A percentile compares a stretch with the other conserved stretches of the same genome.
Evolutionary conservation across 1,284 basidiomycete genomes (phyloP).

Genomic region (Cryptococcus sp.): DNA sequence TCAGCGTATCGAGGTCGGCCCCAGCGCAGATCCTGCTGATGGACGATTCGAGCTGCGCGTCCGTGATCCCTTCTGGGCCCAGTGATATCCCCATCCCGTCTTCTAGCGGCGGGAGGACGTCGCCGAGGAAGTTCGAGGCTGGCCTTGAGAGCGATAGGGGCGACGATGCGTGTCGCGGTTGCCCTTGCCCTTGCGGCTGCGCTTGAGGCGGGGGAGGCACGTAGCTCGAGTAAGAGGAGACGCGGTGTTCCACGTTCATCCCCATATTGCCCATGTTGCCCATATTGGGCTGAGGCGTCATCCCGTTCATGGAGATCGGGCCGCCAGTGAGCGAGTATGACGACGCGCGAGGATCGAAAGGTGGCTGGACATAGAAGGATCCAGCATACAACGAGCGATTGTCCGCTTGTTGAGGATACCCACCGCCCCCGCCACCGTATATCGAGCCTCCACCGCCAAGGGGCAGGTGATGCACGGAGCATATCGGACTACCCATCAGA

Average conservation of each 20-base stretch:
- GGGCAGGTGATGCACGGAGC: slow-evolving; percentile 8
- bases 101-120: slow-evolving; percentile 2
- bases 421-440: slow-evolving; percentile 23
- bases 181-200: slow-evolving; percentile 2
- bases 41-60: slow-evolving; percentile 70
- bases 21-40: slow-evolving; percentile 70
- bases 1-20: slow-evolving; percentile 83
- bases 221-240: slow-evolving; percentile 10
- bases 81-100: slow-evolving; percentile 11
- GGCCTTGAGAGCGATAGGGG: slow-evolving; percentile 11
- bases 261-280: not conserved
- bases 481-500: slow-evolving; percentile 21
- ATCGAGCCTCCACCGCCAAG: slow-evolving; percentile 12
- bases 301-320: not conserved
- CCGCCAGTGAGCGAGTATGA: slow-evolving; percentile 25
- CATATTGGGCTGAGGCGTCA: not conserved
- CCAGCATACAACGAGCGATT: slow-evolving; percentile 25
- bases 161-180: slow-evolving; percentile 6
- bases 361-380: slow-evolving; percentile 33
- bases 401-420: slow-evolving; percentile 8
- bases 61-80: slow-evolving; percentile 59
- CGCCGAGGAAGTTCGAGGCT: slow-evolving; percentile 14
- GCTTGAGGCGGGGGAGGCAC: slow-evolving; percentile 4
- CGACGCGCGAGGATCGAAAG: slow-evolving; percentile 27
- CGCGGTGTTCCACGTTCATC: slow-evolving; percentile 13